phyloP scores from a whole-genome alignment of 2,329 filamentous ascomycete genomes.

The Alternaria sp. region DNA sequence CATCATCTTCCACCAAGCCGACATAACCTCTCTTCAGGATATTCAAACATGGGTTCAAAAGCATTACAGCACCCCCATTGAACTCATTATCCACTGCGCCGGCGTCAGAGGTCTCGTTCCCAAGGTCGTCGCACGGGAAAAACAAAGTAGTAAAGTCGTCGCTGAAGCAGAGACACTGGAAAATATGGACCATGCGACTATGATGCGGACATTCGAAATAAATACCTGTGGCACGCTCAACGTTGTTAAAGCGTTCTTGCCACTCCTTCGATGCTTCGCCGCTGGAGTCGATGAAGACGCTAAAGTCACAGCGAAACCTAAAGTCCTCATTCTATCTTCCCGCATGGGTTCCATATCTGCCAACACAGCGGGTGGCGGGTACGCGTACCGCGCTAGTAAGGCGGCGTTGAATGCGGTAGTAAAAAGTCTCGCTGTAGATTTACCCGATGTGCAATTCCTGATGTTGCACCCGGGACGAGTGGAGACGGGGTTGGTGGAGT shows the following conservation, averaged over 20 bases:
- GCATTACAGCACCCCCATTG: no score
- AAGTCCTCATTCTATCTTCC: constrained; percentile 52
- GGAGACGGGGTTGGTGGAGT: constrained; percentile 52
- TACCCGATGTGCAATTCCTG: constrained; percentile 51
- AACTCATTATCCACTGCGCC: constrained; percentile 55
- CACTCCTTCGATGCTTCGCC: no score
- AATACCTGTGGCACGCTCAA: constrained; percentile 54
- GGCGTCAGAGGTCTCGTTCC: constrained; percentile 55
- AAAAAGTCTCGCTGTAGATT: constrained; percentile 53
- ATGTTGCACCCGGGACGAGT: constrained; percentile 56
- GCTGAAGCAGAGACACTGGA: constrained; percentile 50
- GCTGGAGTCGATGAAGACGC: no score
- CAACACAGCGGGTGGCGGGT: constrained; percentile 51
- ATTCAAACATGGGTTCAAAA: no score
- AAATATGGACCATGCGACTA: constrained; percentile 49
- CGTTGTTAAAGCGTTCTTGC: constrained; percentile 41
- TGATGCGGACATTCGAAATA: constrained; percentile 49
- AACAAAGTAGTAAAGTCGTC: constrained; percentile 28
- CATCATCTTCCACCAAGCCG: no score
- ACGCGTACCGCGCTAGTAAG: constrained; percentile 57
- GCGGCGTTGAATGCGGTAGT: constrained; percentile 56
- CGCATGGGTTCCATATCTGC: constrained; percentile 53
- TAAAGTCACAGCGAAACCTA: no score
- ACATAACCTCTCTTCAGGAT: no score
- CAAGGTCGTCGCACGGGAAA: constrained; percentile 16